Evolutionary conservation across 2,329 filamentous ascomycete species (phyloP).

Genomic region (Paecilomyces variotii): DNA sequence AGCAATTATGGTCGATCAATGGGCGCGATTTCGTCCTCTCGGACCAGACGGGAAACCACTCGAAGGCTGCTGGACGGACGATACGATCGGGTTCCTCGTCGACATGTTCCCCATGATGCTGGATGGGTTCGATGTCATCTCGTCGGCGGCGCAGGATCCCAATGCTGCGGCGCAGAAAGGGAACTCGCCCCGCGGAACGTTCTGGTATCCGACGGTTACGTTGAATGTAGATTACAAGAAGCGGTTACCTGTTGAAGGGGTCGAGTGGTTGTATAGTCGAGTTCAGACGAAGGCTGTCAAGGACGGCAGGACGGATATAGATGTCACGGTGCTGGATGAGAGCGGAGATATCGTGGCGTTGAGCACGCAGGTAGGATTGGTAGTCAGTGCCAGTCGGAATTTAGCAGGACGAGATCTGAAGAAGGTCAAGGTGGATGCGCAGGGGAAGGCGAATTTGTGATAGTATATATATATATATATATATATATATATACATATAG

Average conservation of each 20-base stretch:
- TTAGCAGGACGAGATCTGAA: constrained; percentile 39
- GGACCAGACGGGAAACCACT: constrained; percentile 14
- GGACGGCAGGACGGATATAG: constrained; percentile 67
- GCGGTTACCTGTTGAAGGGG: constrained; percentile 56
- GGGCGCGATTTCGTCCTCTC: constrained; percentile 55
- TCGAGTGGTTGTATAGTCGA: constrained; percentile 64
- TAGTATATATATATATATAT: constrained; percentile 1
- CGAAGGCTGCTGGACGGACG: constrained; percentile 52
- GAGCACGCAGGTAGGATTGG: constrained; percentile 59
- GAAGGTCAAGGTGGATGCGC: constrained; percentile 12
- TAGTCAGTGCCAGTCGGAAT: constrained; percentile 58
- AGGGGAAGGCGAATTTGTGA: constrained; percentile 4
- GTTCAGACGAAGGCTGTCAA: constrained; percentile 58
- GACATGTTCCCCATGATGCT: constrained; percentile 64
- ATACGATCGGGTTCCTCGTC: constrained; percentile 55
- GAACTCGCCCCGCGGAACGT: constrained; percentile 23
- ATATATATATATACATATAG: constrained; percentile 1
- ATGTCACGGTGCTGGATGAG: constrained; percentile 60
- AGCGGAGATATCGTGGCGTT: constrained; percentile 58
- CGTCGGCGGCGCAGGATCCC: constrained; percentile 19
- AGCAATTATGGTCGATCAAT: constrained; percentile 49
- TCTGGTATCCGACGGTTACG: constrained; percentile 70
- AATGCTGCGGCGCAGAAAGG: constrained; percentile 14
- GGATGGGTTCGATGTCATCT: constrained; percentile 40
- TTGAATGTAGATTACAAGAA: constrained; percentile 74